Evolutionary conservation across 441 rosid genomes (phyloP), one percentile per base, ranked within the genome.

Genomic region (Eutrema salsugineum): DNA sequence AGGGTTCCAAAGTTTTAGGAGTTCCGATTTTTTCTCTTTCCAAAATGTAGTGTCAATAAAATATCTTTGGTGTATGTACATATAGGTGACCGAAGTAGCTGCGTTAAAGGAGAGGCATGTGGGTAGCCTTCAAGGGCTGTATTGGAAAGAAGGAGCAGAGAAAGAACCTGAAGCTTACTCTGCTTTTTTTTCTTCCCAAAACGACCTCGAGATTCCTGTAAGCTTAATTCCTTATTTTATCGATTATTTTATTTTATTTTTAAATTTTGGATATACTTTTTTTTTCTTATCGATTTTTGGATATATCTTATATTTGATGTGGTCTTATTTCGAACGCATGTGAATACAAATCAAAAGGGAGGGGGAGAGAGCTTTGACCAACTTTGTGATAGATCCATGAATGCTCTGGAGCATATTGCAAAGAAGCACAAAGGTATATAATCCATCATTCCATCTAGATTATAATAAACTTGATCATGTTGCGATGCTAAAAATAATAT

Each of bases 361-460:
- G 88, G 86, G 65, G 89, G 89, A 77, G 89, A 83, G 65, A 83
- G 89, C 70, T 78, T 83, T 49, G 84, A 83, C 73, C 87, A 83
- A 51, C 84, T 85, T 32, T 78, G 73, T 63, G 70, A 70, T 4
- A 73, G 82, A 63, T 81, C 86, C 66, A 83, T 82, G 53, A 30
- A 66, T 30, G 79, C 85, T n/a, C 76, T 83, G 64, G 74, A 55
- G 47, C 74, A 63, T 39, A 79, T 83, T 70, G 80, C 82, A 36
- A 70, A 64, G 78, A 85, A 81, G 59, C 86, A 85, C 70, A 81
- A 56, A 72, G 85, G 80, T 65, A 59, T 30, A 32, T 53, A 78
- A 54, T 38, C 2, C 9, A 40, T 28, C 8, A n/a, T n/a, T n/a
- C 24, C 2, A 54, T 27, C 5, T 28, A 39, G 10, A 39, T n/a